Base-by-base conservation (phyloP, 2,329 filamentous ascomycete genomes). In the Colletotrichum costaricense region DNA sequence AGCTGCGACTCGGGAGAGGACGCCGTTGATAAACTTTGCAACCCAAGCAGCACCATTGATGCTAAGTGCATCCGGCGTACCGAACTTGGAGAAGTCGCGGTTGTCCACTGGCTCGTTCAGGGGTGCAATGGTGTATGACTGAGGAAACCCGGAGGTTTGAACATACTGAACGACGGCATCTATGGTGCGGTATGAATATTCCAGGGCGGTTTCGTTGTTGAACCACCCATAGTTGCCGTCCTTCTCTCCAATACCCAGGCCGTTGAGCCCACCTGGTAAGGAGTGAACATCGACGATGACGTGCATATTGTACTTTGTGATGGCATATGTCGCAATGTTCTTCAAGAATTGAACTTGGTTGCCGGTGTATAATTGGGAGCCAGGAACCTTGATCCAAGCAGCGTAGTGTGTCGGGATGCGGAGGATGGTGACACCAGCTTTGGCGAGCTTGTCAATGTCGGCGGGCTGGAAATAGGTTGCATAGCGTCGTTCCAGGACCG, bases 391-490 rank as follows among this genome's bases (percentile, higher is more conserved):
- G 9, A 69, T 8, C 67, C 67, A 69, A 5, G 67, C 67, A 30
- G 46, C 52, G 59, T 64, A 69, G 49, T 30, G 46, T 9, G 67
- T 69, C 11, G 67, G 67, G 46, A 69, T 69, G 28, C 67, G 67
- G 1, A 69, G 26, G 33, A 69, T 46, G 26, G 52, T 56, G 22
- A 64, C 35, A 8, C 67, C 67, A 24, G 46, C 59, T 5, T 38
- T 26, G n/a, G 67, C 67, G 16, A 69, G 59, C 33, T 69, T 69
- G 30, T 69, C 67, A n/a, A 69, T 64, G n/a, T 69, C 58, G 24
- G 46, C 59, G 4, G 67, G 46, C 14, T n/a, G n/a, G 35, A 69
- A 22, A 33, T 49, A 69, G 19, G 58, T 63, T n/a, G 67, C 67
- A 26, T 69, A 69, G 5, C 59, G 54, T 3, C 52, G 26, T 28